phyloP scores from a whole-genome alignment of 2,329 filamentous ascomycete species.

The Ceratocystis ficicola region DNA sequence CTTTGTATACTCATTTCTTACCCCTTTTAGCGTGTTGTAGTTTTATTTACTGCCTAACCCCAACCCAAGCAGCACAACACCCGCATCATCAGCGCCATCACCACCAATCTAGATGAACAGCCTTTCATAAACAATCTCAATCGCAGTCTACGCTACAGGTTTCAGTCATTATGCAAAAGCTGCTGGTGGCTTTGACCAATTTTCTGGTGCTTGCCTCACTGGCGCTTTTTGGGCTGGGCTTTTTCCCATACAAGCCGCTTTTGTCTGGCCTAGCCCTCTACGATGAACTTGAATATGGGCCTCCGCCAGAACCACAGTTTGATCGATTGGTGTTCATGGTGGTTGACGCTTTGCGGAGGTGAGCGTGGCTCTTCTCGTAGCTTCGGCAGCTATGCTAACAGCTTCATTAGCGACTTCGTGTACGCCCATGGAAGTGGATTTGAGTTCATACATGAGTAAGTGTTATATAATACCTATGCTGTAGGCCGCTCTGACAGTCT shows the following conservation, averaged over 20 bases:
- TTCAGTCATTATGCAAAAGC: neutral
- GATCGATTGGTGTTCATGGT: conserved; percentile 95
- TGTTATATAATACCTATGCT: neutral
- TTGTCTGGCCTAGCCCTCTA: conserved; percentile 70
- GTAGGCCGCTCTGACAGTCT: neutral
- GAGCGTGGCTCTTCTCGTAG: conserved; percentile 24
- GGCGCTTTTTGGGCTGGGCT: conserved; percentile 70
- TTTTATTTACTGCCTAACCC: neutral
- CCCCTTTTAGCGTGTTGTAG: neutral
- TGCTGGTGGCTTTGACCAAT: conserved; percentile 43
- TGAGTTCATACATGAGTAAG: conserved; percentile 72
- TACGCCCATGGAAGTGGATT: conserved; percentile 73
- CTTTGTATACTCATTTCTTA: neutral
- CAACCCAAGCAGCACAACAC: neutral
- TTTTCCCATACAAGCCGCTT: conserved; percentile 96
- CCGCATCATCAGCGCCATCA: neutral
- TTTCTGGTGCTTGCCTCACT: conserved; percentile 64
- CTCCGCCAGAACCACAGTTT: conserved; percentile 57
- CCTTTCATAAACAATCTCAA: neutral
- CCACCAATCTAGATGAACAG: neutral
- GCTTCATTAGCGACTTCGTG: conserved; percentile 67
- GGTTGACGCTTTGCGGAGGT: conserved; percentile 86
- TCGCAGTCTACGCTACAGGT: neutral
- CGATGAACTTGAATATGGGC: conserved; percentile 40
- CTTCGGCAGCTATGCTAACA: conserved; percentile 23